Evolutionary conservation across 2,329 filamentous ascomycete genomes (phyloP).

Genomic region (Endoconidiophora laricicola): DNA sequence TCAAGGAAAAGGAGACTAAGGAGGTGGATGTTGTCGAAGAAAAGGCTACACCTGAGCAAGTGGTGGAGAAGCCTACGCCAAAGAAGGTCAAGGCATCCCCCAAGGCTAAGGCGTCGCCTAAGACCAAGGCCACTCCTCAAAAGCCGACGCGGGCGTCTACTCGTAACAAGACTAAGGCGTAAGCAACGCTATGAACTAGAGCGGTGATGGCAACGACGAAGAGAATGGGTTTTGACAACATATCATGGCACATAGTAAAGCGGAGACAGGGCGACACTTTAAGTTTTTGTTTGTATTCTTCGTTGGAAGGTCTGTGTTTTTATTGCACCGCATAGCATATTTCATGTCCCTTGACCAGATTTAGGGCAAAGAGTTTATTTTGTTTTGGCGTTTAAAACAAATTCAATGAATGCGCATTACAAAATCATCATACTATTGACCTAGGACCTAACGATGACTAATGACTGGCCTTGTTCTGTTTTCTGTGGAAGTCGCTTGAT

Average conservation of each 20-base stretch:
- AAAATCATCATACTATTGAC: neutral
- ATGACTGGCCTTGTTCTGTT: neutral
- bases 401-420: conserved; percentile 8
- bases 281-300: conserved; percentile 10
- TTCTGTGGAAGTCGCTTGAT: neutral
- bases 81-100: conserved; percentile 23
- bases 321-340: neutral
- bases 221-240: neutral
- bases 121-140: conserved; percentile 19
- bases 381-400: conserved; percentile 12
- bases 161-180: conserved; percentile 12
- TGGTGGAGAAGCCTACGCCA: conserved; percentile 19
- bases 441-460: neutral
- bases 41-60: conserved; percentile 16
- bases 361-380: conserved; percentile 8
- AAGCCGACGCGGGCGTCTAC: conserved; percentile 12
- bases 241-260: conserved; percentile 4
- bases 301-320: conserved; percentile 12
- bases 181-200: neutral
- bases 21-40: conserved; percentile 7
- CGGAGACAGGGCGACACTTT: conserved; percentile 9
- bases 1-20: conserved; percentile 22
- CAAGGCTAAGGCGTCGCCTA: conserved; percentile 22
- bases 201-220: neutral
- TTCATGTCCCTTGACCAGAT: conserved; percentile 11